These are phyloP conservation scores for Brettanomyces bruxellensis DNA, from an alignment of 805 yeast species.

Conservation along the genomic window DNA sequence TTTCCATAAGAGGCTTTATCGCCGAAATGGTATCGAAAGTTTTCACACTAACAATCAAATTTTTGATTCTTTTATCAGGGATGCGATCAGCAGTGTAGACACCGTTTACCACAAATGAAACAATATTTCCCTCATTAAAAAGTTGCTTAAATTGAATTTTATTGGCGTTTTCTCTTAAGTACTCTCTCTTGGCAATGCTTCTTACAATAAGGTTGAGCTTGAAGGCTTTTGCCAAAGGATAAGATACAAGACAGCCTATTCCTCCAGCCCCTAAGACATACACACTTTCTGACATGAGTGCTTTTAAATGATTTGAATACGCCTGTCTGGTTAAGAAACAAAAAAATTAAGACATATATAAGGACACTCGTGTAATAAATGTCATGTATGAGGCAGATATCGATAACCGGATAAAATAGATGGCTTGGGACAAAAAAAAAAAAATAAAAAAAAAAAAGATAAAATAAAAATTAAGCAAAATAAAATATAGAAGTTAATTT, in stretches of 20 bases:
- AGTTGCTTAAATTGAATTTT: slow-evolving; percentile 15
- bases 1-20: slow-evolving; percentile 40
- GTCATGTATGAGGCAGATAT: no score
- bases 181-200: slow-evolving; percentile 14
- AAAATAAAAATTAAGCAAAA: no score
- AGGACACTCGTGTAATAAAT: no score
- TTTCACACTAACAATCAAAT: slow-evolving; percentile 67
- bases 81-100: slow-evolving; percentile 11
- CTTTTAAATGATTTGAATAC: no score
- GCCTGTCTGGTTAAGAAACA: no score
- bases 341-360: no score
- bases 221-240: slow-evolving; percentile 13
- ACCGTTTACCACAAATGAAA: slow-evolving; percentile 9
- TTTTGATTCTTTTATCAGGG: slow-evolving; percentile 14
- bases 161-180: slow-evolving; percentile 12
- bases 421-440: no score
- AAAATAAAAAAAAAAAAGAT: no score
- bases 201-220: slow-evolving; percentile 20
- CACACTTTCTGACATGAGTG: slow-evolving; percentile 4
- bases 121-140: slow-evolving; percentile 12
- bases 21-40: slow-evolving; percentile 67
- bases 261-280: slow-evolving; percentile 28
- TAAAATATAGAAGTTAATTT: no score
- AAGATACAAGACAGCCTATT: slow-evolving; percentile 24
- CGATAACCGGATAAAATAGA: no score